Conservation (phyloP, 2,329 filamentous ascomycete genomes). For the Fusarium verrucosum region DNA sequence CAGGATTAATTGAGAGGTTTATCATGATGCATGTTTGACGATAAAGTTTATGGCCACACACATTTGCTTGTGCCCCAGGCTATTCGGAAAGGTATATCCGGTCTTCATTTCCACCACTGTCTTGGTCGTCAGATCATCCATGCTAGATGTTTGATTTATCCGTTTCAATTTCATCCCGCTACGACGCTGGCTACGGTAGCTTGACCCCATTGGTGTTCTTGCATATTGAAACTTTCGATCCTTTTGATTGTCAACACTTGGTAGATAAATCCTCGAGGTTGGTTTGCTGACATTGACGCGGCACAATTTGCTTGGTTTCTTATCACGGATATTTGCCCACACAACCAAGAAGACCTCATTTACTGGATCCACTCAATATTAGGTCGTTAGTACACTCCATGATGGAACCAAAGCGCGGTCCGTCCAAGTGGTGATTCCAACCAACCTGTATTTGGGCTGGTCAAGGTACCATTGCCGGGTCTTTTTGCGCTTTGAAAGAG, state of each 20-base stretch:
- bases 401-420: background rate
- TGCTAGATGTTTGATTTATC: background rate
- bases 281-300: background rate
- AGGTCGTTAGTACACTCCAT: background rate
- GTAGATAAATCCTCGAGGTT: background rate
- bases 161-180: slow-evolving; percentile 5
- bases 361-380: slow-evolving; percentile 2
- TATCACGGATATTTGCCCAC: background rate
- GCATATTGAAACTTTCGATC: background rate
- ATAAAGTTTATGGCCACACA: slow-evolving; percentile 17
- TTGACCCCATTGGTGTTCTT: background rate
- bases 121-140: slow-evolving; percentile 27
- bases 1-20: background rate
- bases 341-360: slow-evolving; percentile 17
- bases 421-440: slow-evolving; percentile 3
- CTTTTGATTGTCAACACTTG: background rate
- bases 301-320: background rate
- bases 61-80: background rate
- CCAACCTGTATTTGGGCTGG: slow-evolving; percentile 18
- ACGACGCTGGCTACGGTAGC: background rate
- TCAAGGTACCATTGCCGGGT: slow-evolving; percentile 9
- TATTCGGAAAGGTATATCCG: slow-evolving; percentile 20
- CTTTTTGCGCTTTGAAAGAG: background rate
- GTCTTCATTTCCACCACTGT: slow-evolving; percentile 42
- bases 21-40: slow-evolving; percentile 5